phyloP scores from a whole-genome alignment of 345 rosid genomes.

The Diplotaxis tenuifolia region DNA sequence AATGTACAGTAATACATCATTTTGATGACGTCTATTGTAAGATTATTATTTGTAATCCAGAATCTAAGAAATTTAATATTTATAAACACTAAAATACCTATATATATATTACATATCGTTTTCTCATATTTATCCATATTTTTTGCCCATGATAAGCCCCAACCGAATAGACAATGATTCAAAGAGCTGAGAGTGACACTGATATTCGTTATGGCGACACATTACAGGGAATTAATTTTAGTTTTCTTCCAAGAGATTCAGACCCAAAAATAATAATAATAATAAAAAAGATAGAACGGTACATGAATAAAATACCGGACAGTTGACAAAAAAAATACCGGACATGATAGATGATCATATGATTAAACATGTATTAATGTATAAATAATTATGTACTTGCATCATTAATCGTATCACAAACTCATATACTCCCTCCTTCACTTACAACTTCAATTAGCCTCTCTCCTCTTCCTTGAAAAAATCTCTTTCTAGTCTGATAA shows the following conservation, averaged over 20 bases:
- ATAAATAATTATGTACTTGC: constrained; percentile 16
- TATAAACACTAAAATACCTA: neutral
- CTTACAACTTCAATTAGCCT: neutral
- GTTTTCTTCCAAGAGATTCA: neutral
- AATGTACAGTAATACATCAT: neutral
- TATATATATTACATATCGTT: neutral
- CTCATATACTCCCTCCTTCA: constrained; percentile 15
- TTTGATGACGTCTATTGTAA: neutral
- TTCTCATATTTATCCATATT: neutral
- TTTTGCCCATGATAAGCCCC: neutral
- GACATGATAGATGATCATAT: constrained; percentile 20
- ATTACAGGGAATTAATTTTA: neutral
- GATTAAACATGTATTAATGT: constrained; percentile 8
- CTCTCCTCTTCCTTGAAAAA: constrained; percentile 1
- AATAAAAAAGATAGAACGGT: neutral
- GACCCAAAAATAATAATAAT: constrained; percentile 13
- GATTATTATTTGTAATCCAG: neutral
- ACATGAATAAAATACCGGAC: constrained; percentile 9
- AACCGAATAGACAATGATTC: constrained; percentile 3
- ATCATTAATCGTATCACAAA: constrained; percentile 7
- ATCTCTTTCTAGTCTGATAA: constrained; percentile 22
- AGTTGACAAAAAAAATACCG: constrained; percentile 1
- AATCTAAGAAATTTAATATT: neutral
- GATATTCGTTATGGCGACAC: neutral
- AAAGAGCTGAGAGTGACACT: neutral